These are phyloP conservation scores for Fusarium palustre DNA, from an alignment of 2,329 filamentous ascomycete species.

Conservation along the genomic window DNA sequence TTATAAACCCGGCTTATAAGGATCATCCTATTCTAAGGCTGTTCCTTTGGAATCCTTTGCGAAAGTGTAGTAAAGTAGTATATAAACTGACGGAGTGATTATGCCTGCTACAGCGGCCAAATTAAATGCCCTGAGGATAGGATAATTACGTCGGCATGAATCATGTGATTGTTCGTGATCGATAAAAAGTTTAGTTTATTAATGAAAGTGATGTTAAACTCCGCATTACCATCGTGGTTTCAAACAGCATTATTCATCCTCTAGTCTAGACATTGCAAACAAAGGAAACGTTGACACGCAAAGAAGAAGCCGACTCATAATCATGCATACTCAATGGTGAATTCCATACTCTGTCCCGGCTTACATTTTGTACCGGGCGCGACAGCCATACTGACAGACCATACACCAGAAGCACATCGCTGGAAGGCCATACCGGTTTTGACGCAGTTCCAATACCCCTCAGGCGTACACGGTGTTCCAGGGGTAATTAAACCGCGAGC, in stretches of 20 bases:
- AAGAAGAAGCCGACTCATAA: not conserved
- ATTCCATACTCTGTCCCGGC: constrained; percentile 46
- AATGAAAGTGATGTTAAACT: not conserved
- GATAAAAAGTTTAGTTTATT: not conserved
- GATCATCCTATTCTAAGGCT: too few relatives aligned
- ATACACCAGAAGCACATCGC: constrained; percentile 68
- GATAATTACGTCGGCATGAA: not conserved
- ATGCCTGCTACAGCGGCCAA: too few relatives aligned
- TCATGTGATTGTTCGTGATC: not conserved
- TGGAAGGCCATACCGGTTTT: constrained; percentile 58
- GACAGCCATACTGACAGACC: constrained; percentile 62
- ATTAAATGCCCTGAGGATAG: too few relatives aligned
- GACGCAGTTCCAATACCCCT: constrained; percentile 39
- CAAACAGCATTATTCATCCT: not conserved
- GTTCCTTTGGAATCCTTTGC: too few relatives aligned
- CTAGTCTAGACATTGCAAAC: not conserved
- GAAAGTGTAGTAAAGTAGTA: too few relatives aligned
- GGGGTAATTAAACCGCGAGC: constrained; percentile 26
- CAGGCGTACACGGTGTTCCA: constrained; percentile 44
- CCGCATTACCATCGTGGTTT: not conserved
- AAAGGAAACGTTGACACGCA: not conserved
- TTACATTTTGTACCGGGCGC: constrained; percentile 65
- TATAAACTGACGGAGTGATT: too few relatives aligned
- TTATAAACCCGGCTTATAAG: too few relatives aligned
- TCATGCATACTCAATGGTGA: constrained; percentile 31